These are phyloP conservation scores for Vitis riparia DNA, from an alignment of 164 flowering plant species.

Conservation along the genomic window DNA sequence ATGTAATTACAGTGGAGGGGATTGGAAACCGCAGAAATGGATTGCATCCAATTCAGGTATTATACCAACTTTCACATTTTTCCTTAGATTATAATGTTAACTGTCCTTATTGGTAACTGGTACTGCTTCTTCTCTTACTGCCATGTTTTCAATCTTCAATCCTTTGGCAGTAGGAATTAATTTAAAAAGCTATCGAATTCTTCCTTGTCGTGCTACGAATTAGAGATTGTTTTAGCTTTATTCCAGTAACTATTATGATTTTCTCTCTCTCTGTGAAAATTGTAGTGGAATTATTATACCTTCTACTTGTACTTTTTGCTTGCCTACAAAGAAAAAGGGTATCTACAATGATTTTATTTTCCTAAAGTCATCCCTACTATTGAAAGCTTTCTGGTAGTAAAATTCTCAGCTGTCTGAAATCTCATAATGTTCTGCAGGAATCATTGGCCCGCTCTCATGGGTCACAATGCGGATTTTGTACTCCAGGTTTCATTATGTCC, in stretches of 20 bases:
- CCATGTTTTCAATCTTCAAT: not conserved
- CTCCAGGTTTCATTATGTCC: slow-evolving; percentile 98
- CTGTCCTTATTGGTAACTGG: not conserved
- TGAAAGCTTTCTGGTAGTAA: no score
- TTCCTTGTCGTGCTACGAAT: no score
- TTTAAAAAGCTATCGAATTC: no score
- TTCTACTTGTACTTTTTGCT: no score
- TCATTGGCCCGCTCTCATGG: slow-evolving; percentile 84
- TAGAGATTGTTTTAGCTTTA: no score
- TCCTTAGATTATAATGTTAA: not conserved
- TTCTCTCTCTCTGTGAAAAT: no score
- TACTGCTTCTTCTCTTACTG: not conserved
- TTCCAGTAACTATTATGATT: no score
- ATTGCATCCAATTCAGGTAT: slow-evolving; percentile 93
- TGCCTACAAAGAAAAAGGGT: no score
- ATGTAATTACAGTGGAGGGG: slow-evolving; percentile 94
- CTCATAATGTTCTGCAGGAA: slow-evolving; percentile 50
- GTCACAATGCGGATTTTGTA: slow-evolving; percentile 98
- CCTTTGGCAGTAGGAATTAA: no score
- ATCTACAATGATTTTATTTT: no score
- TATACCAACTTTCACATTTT: not conserved
- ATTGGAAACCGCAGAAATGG: slow-evolving; percentile 70
- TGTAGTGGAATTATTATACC: no score
- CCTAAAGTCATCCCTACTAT: no score
- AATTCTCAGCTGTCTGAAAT: not conserved